These are phyloP conservation scores for Kluyveromyces nonfermentans DNA, from an alignment of 805 yeast species.

Conservation along the genomic window DNA sequence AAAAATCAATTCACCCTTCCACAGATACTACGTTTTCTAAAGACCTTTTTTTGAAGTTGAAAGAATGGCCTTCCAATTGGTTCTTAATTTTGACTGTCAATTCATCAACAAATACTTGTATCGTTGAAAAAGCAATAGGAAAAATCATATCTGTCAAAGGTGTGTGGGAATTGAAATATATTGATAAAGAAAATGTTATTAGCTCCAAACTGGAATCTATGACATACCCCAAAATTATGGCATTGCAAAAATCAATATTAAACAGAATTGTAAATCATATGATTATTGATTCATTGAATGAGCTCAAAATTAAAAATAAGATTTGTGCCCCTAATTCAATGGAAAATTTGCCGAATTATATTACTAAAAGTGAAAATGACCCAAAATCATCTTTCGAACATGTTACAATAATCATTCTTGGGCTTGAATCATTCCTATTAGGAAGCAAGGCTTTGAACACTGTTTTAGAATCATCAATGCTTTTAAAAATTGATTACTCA, in stretches of 20 bases:
- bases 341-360: conserved; percentile 17
- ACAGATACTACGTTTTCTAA: conserved; percentile 11
- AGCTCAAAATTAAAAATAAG: conserved; percentile 22
- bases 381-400: neutral
- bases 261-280: conserved; percentile 29
- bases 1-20: conserved; percentile 11
- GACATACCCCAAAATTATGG: conserved; percentile 26
- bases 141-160: conserved; percentile 26
- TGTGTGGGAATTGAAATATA: conserved; percentile 26
- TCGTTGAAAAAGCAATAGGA: conserved; percentile 27
- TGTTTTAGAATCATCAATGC: conserved; percentile 25
- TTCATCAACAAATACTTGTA: conserved; percentile 25
- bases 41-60: conserved; percentile 25
- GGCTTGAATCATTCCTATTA: conserved; percentile 24
- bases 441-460: conserved; percentile 22
- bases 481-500: conserved; percentile 25
- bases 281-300: conserved; percentile 29
- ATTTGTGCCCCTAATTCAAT: conserved; percentile 15
- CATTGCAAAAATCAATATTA: conserved; percentile 23
- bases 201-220: conserved; percentile 25
- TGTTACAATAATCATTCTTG: conserved; percentile 20
- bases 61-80: conserved; percentile 31
- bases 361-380: conserved; percentile 5
- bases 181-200: conserved; percentile 17
- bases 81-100: conserved; percentile 26